Conservation (phyloP, 2,329 filamentous ascomycete species). For the Arthrobotrys entomopaga region DNA sequence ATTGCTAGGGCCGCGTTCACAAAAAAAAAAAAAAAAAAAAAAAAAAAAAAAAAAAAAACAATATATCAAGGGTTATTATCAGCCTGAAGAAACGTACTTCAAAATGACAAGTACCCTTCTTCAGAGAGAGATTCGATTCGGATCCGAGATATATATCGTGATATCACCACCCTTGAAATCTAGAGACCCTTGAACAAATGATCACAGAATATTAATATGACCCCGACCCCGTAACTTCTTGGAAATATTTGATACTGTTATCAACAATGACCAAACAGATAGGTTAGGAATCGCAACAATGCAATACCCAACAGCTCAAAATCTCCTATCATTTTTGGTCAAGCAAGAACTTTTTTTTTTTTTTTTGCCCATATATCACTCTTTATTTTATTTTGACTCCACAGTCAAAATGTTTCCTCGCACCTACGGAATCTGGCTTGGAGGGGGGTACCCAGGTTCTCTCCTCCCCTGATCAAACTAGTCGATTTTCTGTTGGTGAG, state of each 20-base stretch:
- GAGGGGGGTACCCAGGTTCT: too few species aligned
- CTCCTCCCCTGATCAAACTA: slow-evolving; percentile 16
- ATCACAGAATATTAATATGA: too few species aligned
- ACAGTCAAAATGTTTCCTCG: slow-evolving; percentile 9
- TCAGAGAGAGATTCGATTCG: background rate
- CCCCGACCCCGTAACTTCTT: background rate
- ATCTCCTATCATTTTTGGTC: background rate
- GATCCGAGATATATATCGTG: too few species aligned
- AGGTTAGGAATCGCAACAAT: slow-evolving; percentile 14
- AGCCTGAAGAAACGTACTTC: background rate
- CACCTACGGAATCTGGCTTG: slow-evolving; percentile 27
- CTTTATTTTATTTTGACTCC: background rate
- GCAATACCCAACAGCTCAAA: background rate
- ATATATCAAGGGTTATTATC: background rate
- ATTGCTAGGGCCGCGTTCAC: background rate
- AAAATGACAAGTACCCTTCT: slow-evolving; percentile 22
- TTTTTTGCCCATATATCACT: too few species aligned
- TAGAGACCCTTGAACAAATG: too few species aligned
- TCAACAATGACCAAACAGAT: background rate
- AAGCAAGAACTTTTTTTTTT: too few species aligned
- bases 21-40: too few species aligned
- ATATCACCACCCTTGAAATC: too few species aligned
- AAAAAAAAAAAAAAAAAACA: too few species aligned
- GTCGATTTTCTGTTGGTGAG: slow-evolving; percentile 22
- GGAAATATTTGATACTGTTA: too few species aligned